Percentiles rank a stretch among this genome's conserved stretches.
These are phyloP conservation scores for Geosmithia flava DNA, from an alignment of 2,329 filamentous ascomycete genomes.

Conservation along the genomic window DNA sequence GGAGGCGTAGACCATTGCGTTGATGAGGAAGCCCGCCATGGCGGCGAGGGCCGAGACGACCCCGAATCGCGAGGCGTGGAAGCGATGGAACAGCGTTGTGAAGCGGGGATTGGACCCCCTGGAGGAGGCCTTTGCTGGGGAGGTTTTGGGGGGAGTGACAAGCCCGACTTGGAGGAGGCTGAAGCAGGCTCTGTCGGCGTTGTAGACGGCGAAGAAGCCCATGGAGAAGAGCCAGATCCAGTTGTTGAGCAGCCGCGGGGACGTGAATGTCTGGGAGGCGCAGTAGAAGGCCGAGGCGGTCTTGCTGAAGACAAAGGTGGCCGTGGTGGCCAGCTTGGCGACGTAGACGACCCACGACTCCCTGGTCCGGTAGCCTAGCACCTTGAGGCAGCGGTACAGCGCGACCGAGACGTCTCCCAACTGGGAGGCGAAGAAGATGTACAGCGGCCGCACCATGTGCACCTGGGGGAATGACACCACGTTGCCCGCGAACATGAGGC, in stretches of 20 bases:
- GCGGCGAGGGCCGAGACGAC: not conserved
- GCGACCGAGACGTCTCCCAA: conserved; percentile 10
- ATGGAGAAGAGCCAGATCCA: conserved; percentile 10
- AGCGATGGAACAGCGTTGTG: not conserved
- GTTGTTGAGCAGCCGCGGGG: conserved; percentile 8
- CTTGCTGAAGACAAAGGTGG: conserved; percentile 6
- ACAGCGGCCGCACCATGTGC: conserved; percentile 13
- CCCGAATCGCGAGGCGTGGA: conserved; percentile 3
- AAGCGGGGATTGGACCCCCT: conserved; percentile 4
- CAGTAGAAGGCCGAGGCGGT: conserved; percentile 7
- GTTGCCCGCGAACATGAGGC: conserved; percentile 9
- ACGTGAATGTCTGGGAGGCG: conserved; percentile 7
- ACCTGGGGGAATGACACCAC: conserved; percentile 8
- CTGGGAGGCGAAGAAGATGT: conserved; percentile 12
- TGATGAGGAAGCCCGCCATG: not conserved
- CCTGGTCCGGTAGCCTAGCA: conserved; percentile 4
- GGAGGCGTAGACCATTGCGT: not conserved
- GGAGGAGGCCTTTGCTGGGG: not conserved
- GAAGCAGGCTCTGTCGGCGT: conserved; percentile 3
- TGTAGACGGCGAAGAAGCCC: conserved; percentile 11
- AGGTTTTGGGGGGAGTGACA: conserved; percentile 2
- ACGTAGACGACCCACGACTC: conserved; percentile 7
- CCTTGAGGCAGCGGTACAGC: conserved; percentile 8
- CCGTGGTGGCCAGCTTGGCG: conserved; percentile 6
- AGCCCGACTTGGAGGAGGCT: conserved; percentile 9